Evolutionary conservation across 2,329 filamentous ascomycete genomes (phyloP).

Genomic region (Microsporum audouinii): DNA sequence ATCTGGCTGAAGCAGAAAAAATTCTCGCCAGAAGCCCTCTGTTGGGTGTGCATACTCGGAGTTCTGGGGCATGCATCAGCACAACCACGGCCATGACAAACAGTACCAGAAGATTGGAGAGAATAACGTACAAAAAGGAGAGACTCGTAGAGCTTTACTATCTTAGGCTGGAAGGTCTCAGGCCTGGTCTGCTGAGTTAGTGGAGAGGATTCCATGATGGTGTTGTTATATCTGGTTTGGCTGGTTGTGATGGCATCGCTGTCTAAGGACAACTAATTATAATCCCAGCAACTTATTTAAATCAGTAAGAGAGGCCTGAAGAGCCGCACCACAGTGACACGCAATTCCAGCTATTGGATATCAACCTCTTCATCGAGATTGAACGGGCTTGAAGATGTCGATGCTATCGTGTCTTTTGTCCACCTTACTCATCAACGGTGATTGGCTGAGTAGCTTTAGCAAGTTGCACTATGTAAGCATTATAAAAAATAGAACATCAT

Average conservation of each 20-base stretch:
- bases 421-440: background rate
- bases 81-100: slow-evolving; percentile 18
- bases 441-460: background rate
- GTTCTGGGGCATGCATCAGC: slow-evolving; percentile 4
- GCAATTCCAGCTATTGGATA: background rate
- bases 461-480: background rate
- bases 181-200: slow-evolving; percentile 86
- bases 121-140: slow-evolving; percentile 51
- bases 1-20: slow-evolving; percentile 83
- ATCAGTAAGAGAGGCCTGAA: background rate
- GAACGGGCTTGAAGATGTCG: background rate
- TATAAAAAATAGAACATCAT: background rate
- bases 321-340: background rate
- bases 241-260: background rate
- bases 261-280: background rate
- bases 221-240: background rate
- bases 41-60: slow-evolving; percentile 45
- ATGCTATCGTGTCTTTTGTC: background rate
- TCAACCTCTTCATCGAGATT: background rate
- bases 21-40: slow-evolving; percentile 91
- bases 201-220: slow-evolving; percentile 83
- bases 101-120: background rate
- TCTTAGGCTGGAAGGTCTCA: slow-evolving; percentile 85
- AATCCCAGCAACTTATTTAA: background rate
- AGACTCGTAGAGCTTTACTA: slow-evolving; percentile 76